A percentile compares a stretch with the other conserved stretches of the same genome.
These are phyloP conservation scores for Ceratocystis cacaofunesta DNA, from an alignment of 2,329 filamentous ascomycete genomes.

Conservation along the genomic window DNA sequence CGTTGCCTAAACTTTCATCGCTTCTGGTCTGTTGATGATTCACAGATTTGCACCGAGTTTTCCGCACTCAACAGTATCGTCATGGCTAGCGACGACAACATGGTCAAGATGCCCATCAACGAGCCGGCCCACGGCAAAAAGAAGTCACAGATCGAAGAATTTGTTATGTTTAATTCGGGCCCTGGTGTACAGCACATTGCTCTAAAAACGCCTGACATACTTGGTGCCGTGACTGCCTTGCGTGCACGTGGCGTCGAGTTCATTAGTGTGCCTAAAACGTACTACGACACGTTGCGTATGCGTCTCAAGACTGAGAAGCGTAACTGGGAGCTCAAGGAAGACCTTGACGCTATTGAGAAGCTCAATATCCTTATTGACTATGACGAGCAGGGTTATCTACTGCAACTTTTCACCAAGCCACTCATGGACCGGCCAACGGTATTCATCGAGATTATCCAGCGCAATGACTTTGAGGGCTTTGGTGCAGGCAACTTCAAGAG, in stretches of 20 bases:
- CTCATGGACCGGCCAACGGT: slow-evolving; percentile 89
- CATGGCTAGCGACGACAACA: slow-evolving; percentile 71
- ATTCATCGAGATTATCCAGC: slow-evolving; percentile 91
- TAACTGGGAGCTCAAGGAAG: slow-evolving; percentile 55
- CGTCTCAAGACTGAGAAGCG: slow-evolving; percentile 51
- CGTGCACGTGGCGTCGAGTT: slow-evolving; percentile 84
- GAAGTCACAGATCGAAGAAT: slow-evolving; percentile 89
- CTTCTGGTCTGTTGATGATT: slow-evolving; percentile 95
- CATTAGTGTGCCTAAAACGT: slow-evolving; percentile 74
- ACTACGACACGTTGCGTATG: slow-evolving; percentile 64
- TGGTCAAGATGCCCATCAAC: slow-evolving; percentile 98
- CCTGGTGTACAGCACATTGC: slow-evolving; percentile 90
- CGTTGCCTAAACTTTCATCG: slow-evolving; percentile 81
- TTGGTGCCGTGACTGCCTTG: slow-evolving; percentile 60
- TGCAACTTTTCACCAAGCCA: slow-evolving; percentile 68
- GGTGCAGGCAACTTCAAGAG: slow-evolving; percentile 94
- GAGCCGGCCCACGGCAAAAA: slow-evolving; percentile 83
- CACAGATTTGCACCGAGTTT: slow-evolving; percentile 83
- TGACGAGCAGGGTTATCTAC: slow-evolving; percentile 76
- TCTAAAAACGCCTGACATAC: slow-evolving; percentile 66
- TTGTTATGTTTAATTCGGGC: slow-evolving; percentile 77
- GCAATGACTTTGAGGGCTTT: slow-evolving; percentile 80
- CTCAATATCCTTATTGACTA: slow-evolving; percentile 91
- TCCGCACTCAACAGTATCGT: slow-evolving; percentile 78
- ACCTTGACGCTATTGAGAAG: slow-evolving; percentile 59